Evolutionary conservation across 2,329 filamentous ascomycete species (phyloP), one percentile per base, ranked within the genome.

Genomic region (Cercospora janseana): DNA sequence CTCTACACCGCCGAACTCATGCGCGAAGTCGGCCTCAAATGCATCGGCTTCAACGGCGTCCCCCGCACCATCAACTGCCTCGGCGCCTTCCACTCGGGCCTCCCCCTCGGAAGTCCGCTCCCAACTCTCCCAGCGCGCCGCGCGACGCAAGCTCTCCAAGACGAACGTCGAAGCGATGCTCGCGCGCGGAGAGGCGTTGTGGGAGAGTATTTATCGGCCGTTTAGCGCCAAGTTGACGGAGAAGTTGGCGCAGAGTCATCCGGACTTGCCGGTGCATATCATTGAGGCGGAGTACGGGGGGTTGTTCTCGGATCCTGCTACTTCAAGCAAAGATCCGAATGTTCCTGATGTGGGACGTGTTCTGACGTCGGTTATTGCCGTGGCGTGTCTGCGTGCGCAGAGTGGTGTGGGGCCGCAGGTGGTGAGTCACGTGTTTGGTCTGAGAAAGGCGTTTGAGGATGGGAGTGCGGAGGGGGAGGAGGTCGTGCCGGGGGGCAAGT

Each of bases 321-420:
- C 75, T 0, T 62, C 60, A 3, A 68, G 69, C 16, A 24, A 48
- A 6, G 51, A 59, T 28, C 46, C 49, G n/a, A 51, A 47, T 3
- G 15, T 26, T n/a, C 76, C 75, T 0, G 78, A 75, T 13, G 79
- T 87, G 0, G 88, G 88, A 0, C 71, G 88, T 1, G 78, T 87
- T 0, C 70, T 89, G 55, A 93, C 88, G 0, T 86, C 81, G 46
- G 69, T 93, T 9, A 76, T 90, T 4, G 88, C 86, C 0, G 78
- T 94, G 23, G 77, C 87, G 4, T 90, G 87, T 62, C 67, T 94
- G 66, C 72, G 88, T 3, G 79, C 88, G 35, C 88, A 93, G 75
- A 87, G 85, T 7, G 88, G 88, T 0, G 88, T 93, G 0, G 88
- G 83, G 0, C 88, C 88, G 1, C 88, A 93, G 74, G 87, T 94